A percentile compares a stretch with the other conserved stretches of the same genome.
Evolutionary conservation across 495 filamentous ascomycete genomes (phyloP).

Genomic region (Daldinia vernicosa): DNA sequence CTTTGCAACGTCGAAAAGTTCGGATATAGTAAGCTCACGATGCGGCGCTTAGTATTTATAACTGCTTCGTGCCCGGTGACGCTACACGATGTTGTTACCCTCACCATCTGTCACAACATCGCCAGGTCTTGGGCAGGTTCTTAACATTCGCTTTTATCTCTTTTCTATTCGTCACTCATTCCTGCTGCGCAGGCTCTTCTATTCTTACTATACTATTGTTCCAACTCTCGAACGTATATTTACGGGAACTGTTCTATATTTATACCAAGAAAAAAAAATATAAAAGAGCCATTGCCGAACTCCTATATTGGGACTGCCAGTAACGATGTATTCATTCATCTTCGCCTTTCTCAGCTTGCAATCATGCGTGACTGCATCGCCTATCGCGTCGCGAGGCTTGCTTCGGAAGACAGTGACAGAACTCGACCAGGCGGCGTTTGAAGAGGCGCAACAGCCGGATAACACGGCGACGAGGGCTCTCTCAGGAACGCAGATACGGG

Average conservation of each 20-base stretch:
- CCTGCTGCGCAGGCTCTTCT: slow-evolving; percentile 31
- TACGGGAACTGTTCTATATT: neutral
- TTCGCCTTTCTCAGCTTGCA: slow-evolving; percentile 15
- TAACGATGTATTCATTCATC: slow-evolving; percentile 21
- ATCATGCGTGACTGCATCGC: slow-evolving; percentile 26
- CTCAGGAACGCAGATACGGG: slow-evolving; percentile 58
- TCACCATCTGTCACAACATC: slow-evolving; percentile 12
- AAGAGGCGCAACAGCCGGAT: slow-evolving; percentile 61
- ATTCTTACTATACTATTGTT: slow-evolving; percentile 14
- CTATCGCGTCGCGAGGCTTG: slow-evolving; percentile 20
- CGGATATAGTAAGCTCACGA: slow-evolving; percentile 11
- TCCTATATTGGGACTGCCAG: neutral
- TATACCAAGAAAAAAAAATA: neutral
- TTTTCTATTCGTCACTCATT: slow-evolving; percentile 16
- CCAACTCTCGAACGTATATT: slow-evolving; percentile 4
- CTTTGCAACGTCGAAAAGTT: slow-evolving; percentile 3
- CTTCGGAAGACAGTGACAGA: slow-evolving; percentile 50
- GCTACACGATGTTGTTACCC: slow-evolving; percentile 1
- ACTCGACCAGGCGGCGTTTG: slow-evolving; percentile 58
- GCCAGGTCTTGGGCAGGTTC: slow-evolving; percentile 15
- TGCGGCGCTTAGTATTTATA: slow-evolving; percentile 17
- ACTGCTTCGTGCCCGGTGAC: neutral
- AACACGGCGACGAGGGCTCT: slow-evolving; percentile 59
- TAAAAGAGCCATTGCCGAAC: no score
- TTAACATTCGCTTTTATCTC: slow-evolving; percentile 8